Conservation (phyloP, 1,284 basidiomycete species). For the Malassezia caprae region DNA sequence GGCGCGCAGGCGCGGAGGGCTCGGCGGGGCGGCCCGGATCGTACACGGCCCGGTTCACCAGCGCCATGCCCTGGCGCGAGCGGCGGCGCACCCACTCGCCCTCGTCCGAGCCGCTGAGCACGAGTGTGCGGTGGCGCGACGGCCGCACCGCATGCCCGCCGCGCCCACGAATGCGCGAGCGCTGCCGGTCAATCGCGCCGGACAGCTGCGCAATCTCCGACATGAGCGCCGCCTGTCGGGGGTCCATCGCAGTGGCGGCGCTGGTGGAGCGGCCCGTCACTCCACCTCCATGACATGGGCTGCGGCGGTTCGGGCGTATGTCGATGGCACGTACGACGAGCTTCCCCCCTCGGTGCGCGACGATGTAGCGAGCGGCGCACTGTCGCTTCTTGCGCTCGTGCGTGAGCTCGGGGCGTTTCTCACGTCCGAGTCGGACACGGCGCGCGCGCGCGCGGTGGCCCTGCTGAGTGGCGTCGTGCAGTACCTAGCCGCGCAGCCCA, state of each 20-base stretch:
- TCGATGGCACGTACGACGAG: constrained; percentile 24
- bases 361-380: constrained; percentile 16
- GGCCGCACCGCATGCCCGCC: background rate
- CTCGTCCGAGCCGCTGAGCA: constrained; percentile 11
- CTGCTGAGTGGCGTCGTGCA: constrained; percentile 24
- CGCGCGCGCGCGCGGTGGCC: constrained; percentile 64
- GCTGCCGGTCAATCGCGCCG: constrained; percentile 33
- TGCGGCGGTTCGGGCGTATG: constrained; percentile 24
- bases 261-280: background rate
- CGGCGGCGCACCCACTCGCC: constrained; percentile 36
- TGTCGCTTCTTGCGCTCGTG: constrained; percentile 64
- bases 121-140: constrained; percentile 4
- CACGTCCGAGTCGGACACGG: constrained; percentile 68
- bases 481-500: constrained; percentile 18
- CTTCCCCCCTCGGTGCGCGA: constrained; percentile 28
- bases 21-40: background rate
- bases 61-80: constrained; percentile 33
- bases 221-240: constrained; percentile 28
- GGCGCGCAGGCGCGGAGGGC: constrained; percentile 5
- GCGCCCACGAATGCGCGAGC: constrained; percentile 5
- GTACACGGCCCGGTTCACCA: constrained; percentile 25
- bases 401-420: constrained; percentile 75
- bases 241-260: constrained; percentile 9
- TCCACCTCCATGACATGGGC: background rate
- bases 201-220: constrained; percentile 39